Percentiles rank a stretch among this genome's conserved stretches.
Conservation (phyloP, 768 basidiomycete genomes). For the Serendipita indica region DNA sequence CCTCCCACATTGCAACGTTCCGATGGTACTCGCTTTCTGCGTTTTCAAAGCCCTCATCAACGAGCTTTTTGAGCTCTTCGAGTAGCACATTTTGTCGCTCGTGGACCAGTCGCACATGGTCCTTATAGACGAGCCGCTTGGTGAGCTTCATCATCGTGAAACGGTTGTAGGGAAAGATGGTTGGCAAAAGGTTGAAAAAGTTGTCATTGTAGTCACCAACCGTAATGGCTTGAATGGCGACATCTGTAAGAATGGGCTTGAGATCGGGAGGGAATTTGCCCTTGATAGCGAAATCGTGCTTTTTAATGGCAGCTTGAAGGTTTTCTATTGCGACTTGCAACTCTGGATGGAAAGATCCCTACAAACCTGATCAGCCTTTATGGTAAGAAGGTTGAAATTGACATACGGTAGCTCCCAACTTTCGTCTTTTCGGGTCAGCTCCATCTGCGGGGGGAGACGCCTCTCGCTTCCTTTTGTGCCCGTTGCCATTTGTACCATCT, state of each 20-base stretch:
- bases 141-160: conserved; percentile 96
- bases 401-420: background rate
- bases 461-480: conserved; percentile 28
- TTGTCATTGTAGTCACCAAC: conserved; percentile 85
- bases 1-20: conserved; percentile 54
- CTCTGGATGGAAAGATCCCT: conserved; percentile 50
- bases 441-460: background rate
- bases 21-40: conserved; percentile 68
- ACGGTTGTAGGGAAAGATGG: conserved; percentile 83
- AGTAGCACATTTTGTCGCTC: conserved; percentile 57
- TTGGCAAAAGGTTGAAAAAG: conserved; percentile 81
- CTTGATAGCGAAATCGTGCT: conserved; percentile 63
- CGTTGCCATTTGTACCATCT: conserved; percentile 18
- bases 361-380: background rate
- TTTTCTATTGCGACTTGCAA: conserved; percentile 46
- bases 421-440: conserved; percentile 10
- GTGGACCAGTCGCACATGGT: conserved; percentile 51
- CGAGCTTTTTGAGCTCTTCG: conserved; percentile 41
- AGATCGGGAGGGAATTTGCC: conserved; percentile 78
- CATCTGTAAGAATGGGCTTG: conserved; percentile 52
- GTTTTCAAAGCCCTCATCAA: conserved; percentile 49
- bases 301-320: conserved; percentile 44
- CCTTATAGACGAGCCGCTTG: conserved; percentile 70
- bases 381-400: background rate
- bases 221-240: conserved; percentile 63